Conservation (phyloP, 176 grass and related monocot genomes). For the Cymbopogon citratus region DNA sequence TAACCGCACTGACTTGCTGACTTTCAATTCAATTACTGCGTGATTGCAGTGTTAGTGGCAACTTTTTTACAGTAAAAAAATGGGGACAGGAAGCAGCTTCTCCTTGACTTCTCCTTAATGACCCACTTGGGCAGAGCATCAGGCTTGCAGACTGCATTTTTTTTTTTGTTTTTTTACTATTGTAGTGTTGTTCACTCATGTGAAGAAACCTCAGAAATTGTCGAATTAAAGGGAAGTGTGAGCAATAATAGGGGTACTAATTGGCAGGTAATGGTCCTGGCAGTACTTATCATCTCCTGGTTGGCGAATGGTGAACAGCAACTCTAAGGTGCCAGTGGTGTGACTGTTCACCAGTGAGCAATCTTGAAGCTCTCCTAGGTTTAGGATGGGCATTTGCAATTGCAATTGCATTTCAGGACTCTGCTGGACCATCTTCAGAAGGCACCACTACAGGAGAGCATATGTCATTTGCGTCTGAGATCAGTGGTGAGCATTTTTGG, state of each 20-base stretch:
- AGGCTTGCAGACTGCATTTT: not conserved
- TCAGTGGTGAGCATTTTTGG: not conserved
- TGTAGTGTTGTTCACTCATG: not conserved
- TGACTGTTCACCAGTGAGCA: not conserved
- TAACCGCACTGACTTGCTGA: slow-evolving; percentile 18
- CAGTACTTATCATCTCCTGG: not conserved
- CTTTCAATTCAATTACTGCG: not conserved
- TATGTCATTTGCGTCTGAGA: not conserved
- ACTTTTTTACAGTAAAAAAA: slow-evolving; percentile 14
- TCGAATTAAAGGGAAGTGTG: not conserved
- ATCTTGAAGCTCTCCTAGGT: not conserved
- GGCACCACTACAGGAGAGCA: not conserved
- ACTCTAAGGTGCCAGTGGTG: not conserved
- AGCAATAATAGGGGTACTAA: not conserved
- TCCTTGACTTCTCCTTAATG: slow-evolving; percentile 33
- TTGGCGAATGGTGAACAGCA: not conserved
- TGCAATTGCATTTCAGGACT: not conserved
- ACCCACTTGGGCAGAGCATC: not conserved
- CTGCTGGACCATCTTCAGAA: not conserved
- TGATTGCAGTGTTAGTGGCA: slow-evolving; percentile 2
- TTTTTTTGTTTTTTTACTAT: no score
- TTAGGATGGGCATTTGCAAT: not conserved
- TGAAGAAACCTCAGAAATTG: not conserved
- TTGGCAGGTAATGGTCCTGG: not conserved
- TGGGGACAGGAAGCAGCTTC: slow-evolving; percentile 19